Conservation (phyloP, 2,329 filamentous ascomycete genomes). For the Curvularia sp. region DNA sequence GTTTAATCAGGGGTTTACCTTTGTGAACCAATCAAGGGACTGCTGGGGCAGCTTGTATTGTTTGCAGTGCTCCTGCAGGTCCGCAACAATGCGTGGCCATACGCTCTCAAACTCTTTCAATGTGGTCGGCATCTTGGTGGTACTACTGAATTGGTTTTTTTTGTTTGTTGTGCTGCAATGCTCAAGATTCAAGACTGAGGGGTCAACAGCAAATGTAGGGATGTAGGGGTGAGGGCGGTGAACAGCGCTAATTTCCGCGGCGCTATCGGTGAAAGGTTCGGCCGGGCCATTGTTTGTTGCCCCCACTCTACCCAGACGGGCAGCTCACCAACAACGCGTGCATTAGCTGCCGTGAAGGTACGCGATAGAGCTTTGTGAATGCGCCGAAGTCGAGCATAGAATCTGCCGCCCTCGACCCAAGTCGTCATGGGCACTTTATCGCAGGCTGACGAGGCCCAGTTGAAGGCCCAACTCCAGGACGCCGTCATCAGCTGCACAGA, state of each 20-base stretch:
- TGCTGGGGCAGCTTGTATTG: conserved; percentile 83
- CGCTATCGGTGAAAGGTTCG: conserved; percentile 27
- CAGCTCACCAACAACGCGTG: conserved; percentile 33
- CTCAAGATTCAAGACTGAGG: conserved; percentile 11
- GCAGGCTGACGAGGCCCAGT: conserved; percentile 59
- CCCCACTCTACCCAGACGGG: conserved; percentile 26
- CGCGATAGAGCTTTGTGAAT: conserved; percentile 5
- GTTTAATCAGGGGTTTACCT: conserved; percentile 58
- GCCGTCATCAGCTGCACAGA: conserved; percentile 92
- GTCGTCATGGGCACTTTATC: conserved; percentile 41
- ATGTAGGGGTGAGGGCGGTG: conserved; percentile 15
- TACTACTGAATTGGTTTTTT: not conserved
- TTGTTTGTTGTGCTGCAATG: conserved; percentile 6
- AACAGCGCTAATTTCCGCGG: conserved; percentile 5
- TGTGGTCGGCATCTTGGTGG: conserved; percentile 68
- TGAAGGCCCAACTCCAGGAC: conserved; percentile 79
- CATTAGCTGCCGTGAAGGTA: conserved; percentile 14
- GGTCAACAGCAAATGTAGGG: conserved; percentile 16
- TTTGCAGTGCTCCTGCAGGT: conserved; percentile 78
- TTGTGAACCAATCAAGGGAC: conserved; percentile 85
- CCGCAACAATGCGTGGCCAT: conserved; percentile 84
- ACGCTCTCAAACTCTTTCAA: conserved; percentile 88
- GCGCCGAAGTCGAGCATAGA: not conserved
- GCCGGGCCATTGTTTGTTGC: conserved; percentile 26
- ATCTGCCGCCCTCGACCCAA: not conserved